A percentile compares a stretch with the other conserved stretches of the same genome.
These are phyloP conservation scores for Mortierella sp. DNA, from an alignment of 371 early-diverging fungal genomes.

Conservation along the genomic window DNA sequence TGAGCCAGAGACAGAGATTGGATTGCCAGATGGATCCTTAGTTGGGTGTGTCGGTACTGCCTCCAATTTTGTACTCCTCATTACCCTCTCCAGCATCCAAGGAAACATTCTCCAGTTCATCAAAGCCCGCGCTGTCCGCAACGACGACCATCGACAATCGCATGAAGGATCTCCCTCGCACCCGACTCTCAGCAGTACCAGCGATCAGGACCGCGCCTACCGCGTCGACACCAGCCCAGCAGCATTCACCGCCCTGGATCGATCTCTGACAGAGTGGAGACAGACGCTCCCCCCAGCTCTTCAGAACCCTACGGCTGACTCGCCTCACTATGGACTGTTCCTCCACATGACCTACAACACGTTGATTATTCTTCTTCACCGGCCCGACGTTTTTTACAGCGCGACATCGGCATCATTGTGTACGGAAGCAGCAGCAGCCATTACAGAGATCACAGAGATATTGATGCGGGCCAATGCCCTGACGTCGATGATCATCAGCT, in stretches of 20 bases:
- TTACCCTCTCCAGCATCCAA: slow-evolving; percentile 43
- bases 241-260: slow-evolving; percentile 61
- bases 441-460: slow-evolving; percentile 66
- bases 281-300: slow-evolving; percentile 60
- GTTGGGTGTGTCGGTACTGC: slow-evolving; percentile 2
- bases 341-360: slow-evolving; percentile 83
- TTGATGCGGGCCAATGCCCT: slow-evolving; percentile 26
- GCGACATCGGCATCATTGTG: slow-evolving; percentile 70
- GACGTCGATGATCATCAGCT: slow-evolving; percentile 25
- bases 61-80: slow-evolving; percentile 37
- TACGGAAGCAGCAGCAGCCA: slow-evolving; percentile 69
- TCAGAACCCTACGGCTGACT: slow-evolving; percentile 63
- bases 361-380: slow-evolving; percentile 80
- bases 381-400: slow-evolving; percentile 66
- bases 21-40: not conserved
- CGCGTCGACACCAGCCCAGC: slow-evolving; percentile 25
- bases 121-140: slow-evolving; percentile 24
- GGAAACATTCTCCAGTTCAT: slow-evolving; percentile 49
- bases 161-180: slow-evolving; percentile 6
- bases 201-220: slow-evolving; percentile 21
- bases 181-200: not conserved
- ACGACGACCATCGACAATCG: slow-evolving; percentile 8
- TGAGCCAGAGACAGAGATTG: slow-evolving; percentile 9
- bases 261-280: slow-evolving; percentile 66
- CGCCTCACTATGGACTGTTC: slow-evolving; percentile 64